Conservation (phyloP, 352 stramenopile species). For the Globisporangium heterothallicum region DNA sequence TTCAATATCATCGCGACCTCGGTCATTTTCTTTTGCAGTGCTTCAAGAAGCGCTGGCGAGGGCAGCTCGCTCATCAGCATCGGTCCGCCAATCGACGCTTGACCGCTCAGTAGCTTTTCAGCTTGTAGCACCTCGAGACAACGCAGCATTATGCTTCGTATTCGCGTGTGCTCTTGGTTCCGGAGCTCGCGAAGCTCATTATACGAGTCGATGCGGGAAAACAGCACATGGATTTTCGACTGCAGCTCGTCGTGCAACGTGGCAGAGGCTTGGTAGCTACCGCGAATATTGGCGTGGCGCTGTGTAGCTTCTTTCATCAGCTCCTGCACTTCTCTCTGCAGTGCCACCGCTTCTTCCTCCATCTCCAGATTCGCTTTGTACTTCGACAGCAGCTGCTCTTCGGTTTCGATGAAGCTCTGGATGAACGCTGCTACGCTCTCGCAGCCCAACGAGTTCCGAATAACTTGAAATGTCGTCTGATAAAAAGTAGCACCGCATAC, state of each 20-base stretch:
- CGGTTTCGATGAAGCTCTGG: slow-evolving; percentile 39
- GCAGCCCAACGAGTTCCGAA: slow-evolving; percentile 39
- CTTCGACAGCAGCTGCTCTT: slow-evolving; percentile 62
- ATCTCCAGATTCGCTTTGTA: slow-evolving; percentile 52
- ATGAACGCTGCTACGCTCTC: slow-evolving; percentile 30
- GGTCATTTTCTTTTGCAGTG: slow-evolving; percentile 62
- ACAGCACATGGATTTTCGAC: slow-evolving; percentile 17
- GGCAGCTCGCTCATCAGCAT: slow-evolving; percentile 44
- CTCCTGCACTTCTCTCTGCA: slow-evolving; percentile 29
- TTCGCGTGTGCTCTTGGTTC: slow-evolving; percentile 39
- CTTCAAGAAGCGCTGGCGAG: slow-evolving; percentile 43
- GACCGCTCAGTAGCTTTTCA: slow-evolving; percentile 23
- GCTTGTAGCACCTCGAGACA: slow-evolving; percentile 62
- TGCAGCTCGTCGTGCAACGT: slow-evolving; percentile 37
- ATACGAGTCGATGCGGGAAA: slow-evolving; percentile 34
- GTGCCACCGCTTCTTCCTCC: slow-evolving; percentile 34
- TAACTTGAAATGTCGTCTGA: slow-evolving; percentile 39
- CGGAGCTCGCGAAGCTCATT: slow-evolving; percentile 45
- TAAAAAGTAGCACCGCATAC: too few relatives aligned
- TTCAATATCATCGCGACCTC: slow-evolving; percentile 58
- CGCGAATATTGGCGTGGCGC: slow-evolving; percentile 31
- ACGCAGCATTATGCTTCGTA: slow-evolving; percentile 48
- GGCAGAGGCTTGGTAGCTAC: slow-evolving; percentile 24
- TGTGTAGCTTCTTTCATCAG: slow-evolving; percentile 24
- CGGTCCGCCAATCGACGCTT: slow-evolving; percentile 15